Conservation (phyloP, 768 basidiomycete species). For the Agaricus subrufescens region DNA sequence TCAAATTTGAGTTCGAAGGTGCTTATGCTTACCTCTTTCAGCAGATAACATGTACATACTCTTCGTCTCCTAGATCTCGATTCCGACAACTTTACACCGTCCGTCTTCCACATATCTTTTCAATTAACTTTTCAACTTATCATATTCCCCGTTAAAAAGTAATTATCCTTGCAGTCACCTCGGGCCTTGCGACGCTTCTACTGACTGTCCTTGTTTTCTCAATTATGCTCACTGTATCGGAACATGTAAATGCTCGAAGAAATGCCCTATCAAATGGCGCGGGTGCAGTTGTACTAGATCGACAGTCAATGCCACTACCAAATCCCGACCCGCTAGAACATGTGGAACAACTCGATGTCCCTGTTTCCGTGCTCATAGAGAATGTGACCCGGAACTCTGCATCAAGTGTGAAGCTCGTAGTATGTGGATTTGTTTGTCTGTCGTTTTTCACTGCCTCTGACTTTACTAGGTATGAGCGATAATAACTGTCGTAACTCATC, state of each 20-base stretch:
- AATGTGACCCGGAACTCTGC: conserved; percentile 55
- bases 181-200: conserved; percentile 37
- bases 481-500: conserved; percentile 4
- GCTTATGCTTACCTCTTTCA: not conserved
- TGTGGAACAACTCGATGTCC: conserved; percentile 25
- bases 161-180: conserved; percentile 38
- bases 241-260: conserved; percentile 41
- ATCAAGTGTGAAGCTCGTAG: conserved; percentile 30
- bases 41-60: not conserved
- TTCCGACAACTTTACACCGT: conserved; percentile 10
- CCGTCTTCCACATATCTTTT: not conserved
- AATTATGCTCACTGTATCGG: conserved; percentile 38
- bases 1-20: conserved; percentile 4
- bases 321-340: conserved; percentile 3
- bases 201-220: conserved; percentile 35
- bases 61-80: not conserved
- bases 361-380: conserved; percentile 30
- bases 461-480: not conserved
- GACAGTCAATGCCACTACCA: not conserved
- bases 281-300: conserved; percentile 30
- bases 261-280: conserved; percentile 38
- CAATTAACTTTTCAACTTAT: not conserved
- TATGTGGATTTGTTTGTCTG: not conserved
- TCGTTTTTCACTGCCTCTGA: not conserved
- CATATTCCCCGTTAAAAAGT: conserved; percentile 16